Base-by-base conservation (phyloP, 1,139 yeast species). In the Saccharomyces hybrid region DNA sequence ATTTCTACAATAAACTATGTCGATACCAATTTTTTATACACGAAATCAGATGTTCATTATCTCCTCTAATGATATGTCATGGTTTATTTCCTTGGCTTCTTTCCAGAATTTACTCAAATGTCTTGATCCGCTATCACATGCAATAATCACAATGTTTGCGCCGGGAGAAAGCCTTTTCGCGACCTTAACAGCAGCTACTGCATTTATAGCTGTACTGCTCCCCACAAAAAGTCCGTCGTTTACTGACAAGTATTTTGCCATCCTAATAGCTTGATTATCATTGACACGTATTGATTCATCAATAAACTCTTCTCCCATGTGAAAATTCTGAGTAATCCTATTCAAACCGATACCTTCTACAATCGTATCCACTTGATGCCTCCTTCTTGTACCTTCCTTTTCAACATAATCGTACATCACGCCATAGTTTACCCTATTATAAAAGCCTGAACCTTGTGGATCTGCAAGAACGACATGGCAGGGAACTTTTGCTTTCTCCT, bases 281-380 rank as follows among this genome's bases (percentile, higher is more conserved):
- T 81, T 72, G 1, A 93, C 96, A 55, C 91, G 75, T 14, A 88
- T 75, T 0, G 97, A 86, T 58, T 84, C 90, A 67, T 89, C 96
- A 14, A 93, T 83, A 58, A 71, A 77, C 1, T 70, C 64, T 62
- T 86, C 93, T 0, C 90, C 98, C 51, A 79, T 81, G 52, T 76
- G 73, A 68, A 93, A 88, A 68, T 93, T 93, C 66, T 80, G 80
- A 0, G 99, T 93, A 41, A 93, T 73, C 60, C 99, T 75, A 64
- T 89, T 93, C 55, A 93, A 73, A 0, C 99, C 99, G 48, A 93
- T 86, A 0, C 99, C 99, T 70, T 93, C 99, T 2, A 93, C 86
- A 2, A 91, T 70, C 0, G 98, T 93, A 69, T 93, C 99, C 1
- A 93, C 98, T 70, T 93, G 99, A 68, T 93, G 98, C 62, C 99